Percentiles rank a stretch among this genome's conserved stretches.
phyloP scores from a whole-genome alignment of 1,284 basidiomycete genomes.

The Leccinum huronense region DNA sequence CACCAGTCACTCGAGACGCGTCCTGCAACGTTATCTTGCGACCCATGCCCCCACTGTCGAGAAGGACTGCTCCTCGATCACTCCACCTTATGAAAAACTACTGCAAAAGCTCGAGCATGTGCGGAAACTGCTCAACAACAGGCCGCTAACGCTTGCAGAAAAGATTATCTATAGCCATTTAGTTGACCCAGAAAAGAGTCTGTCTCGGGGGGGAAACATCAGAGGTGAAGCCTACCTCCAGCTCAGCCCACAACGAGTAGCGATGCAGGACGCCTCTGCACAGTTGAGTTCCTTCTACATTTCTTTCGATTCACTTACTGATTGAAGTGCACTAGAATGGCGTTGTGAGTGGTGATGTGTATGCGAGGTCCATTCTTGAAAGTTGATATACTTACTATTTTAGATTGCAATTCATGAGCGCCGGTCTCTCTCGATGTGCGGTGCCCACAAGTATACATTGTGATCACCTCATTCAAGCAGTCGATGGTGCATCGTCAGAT shows the following conservation, averaged over 20 bases:
- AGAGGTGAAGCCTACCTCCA: conserved; percentile 91
- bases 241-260: conserved; percentile 89
- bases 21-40: conserved; percentile 44
- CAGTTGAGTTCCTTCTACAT: conserved; percentile 60
- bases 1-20: conserved; percentile 9
- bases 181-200: conserved; percentile 71
- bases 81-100: conserved; percentile 84
- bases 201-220: conserved; percentile 66
- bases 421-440: conserved; percentile 81
- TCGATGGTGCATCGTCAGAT: conserved; percentile 79
- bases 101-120: conserved; percentile 75
- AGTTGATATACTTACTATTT: conserved; percentile 12
- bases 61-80: conserved; percentile 78
- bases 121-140: conserved; percentile 62
- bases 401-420: conserved; percentile 98
- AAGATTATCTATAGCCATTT: conserved; percentile 98
- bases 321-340: conserved; percentile 57
- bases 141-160: conserved; percentile 89
- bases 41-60: conserved; percentile 52
- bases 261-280: conserved; percentile 99
- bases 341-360: conserved; percentile 50
- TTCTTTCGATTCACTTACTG: conserved; percentile 9
- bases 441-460: conserved; percentile 92
- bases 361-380: background rate
- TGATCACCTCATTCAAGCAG: conserved; percentile 95